Evolutionary conservation across 768 basidiomycete species (phyloP).

Genomic region (Clitopilus passeckerianus): DNA sequence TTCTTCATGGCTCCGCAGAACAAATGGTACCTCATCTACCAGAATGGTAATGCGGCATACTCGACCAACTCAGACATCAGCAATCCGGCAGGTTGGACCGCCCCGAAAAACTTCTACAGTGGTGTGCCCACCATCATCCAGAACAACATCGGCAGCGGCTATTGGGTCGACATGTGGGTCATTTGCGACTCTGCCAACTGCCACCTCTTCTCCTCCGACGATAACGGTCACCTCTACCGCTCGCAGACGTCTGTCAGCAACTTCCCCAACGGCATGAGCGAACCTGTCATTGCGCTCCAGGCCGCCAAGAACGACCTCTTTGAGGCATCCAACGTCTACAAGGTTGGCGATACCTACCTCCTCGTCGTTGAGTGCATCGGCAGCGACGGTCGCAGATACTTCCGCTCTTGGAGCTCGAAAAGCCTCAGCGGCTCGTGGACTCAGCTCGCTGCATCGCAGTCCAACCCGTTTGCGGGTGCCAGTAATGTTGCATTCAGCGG

Average conservation of each 20-base stretch:
- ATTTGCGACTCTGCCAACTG: not conserved
- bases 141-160: not conserved
- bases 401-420: not conserved
- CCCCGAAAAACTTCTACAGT: not conserved
- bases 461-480: not conserved
- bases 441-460: not conserved
- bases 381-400: not conserved
- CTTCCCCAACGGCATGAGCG: not conserved
- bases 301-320: not conserved
- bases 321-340: not conserved
- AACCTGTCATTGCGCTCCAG: not conserved
- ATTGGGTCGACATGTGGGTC: not conserved
- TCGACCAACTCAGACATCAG: not conserved
- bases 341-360: not conserved
- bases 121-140: not conserved
- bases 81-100: not conserved
- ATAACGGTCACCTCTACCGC: not conserved
- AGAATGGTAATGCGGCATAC: not conserved
- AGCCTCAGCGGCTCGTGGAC: not conserved
- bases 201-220: not conserved
- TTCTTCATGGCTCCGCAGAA: not conserved
- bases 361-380: not conserved
- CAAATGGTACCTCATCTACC: not conserved
- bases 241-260: not conserved
- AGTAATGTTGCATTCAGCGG: not conserved